A percentile compares a stretch with the other conserved stretches of the same genome.
phyloP scores from a whole-genome alignment of 2,329 filamentous ascomycete genomes.

The Aspergillus ibericus region DNA sequence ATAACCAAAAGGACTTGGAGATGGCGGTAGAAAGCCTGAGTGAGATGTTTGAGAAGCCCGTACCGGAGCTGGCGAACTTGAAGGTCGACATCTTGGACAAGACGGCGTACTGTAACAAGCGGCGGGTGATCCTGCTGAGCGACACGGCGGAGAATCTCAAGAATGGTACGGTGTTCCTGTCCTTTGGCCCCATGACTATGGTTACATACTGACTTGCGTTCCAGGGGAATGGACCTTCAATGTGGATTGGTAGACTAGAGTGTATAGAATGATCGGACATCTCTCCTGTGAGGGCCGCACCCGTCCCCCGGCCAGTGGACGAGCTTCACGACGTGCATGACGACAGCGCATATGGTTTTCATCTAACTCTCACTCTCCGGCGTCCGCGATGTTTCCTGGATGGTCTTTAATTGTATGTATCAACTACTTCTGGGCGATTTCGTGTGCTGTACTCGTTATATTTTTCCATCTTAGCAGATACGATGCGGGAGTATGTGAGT shows the following conservation, averaged over 20 bases:
- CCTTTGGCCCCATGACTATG: not conserved
- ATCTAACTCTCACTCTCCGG: not conserved
- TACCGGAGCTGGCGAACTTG: conserved; percentile 77
- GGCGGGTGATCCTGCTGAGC: conserved; percentile 82
- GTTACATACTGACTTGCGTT: not conserved
- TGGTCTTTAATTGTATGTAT: conserved; percentile 3
- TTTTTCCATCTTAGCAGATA: not conserved
- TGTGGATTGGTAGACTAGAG: conserved; percentile 38
- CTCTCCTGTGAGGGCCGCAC: not conserved
- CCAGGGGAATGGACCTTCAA: conserved; percentile 50
- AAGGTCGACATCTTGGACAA: conserved; percentile 99
- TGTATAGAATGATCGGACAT: conserved; percentile 21
- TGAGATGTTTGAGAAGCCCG: conserved; percentile 99
- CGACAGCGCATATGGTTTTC: conserved; percentile 20
- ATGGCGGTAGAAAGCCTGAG: conserved; percentile 95
- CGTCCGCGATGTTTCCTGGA: conserved; percentile 1
- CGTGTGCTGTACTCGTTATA: not conserved
- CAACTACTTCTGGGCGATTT: conserved; percentile 6
- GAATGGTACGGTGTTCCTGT: conserved; percentile 62
- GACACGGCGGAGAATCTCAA: conserved; percentile 92
- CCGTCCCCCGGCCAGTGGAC: not conserved
- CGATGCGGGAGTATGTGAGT: not conserved
- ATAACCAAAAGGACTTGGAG: conserved; percentile 97
- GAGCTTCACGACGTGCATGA: conserved; percentile 29
- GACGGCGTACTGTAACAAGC: conserved; percentile 93